phyloP scores from a whole-genome alignment of 2,329 filamentous ascomycete genomes.

The Rachicladosporium sp. region DNA sequence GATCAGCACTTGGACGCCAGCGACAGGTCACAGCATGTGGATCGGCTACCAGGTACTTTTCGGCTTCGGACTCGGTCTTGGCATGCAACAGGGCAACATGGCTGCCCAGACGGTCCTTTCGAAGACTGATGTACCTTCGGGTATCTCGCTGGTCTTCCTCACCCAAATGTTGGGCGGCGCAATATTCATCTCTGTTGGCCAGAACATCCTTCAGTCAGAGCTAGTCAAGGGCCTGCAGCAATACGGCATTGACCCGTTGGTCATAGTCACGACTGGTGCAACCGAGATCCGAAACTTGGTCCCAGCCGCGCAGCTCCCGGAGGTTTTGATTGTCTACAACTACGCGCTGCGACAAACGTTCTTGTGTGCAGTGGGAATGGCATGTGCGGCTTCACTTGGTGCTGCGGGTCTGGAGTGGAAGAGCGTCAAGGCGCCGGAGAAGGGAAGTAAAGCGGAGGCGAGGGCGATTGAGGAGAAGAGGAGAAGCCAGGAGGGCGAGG shows the following conservation, averaged over 20 bases:
- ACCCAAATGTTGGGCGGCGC: constrained; percentile 32
- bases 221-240: constrained; percentile 7
- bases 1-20: constrained; percentile 28
- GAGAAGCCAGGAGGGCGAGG: neutral
- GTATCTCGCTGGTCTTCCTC: constrained; percentile 31
- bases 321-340: constrained; percentile 17
- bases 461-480: neutral
- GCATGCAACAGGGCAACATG: constrained; percentile 30
- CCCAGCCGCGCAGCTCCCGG: constrained; percentile 9
- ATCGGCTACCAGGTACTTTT: constrained; percentile 37
- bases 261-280: constrained; percentile 18
- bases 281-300: constrained; percentile 17
- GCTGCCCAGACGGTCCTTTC: constrained; percentile 27
- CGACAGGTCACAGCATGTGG: constrained; percentile 29
- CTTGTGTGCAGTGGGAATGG: constrained; percentile 10
- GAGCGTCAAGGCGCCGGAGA: constrained; percentile 6
- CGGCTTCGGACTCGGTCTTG: constrained; percentile 32
- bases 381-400: constrained; percentile 14
- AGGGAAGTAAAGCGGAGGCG: neutral
- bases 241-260: constrained; percentile 8
- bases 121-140: constrained; percentile 26
- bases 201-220: constrained; percentile 18
- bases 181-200: constrained; percentile 30
- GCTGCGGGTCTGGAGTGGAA: constrained; percentile 18
- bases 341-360: constrained; percentile 18